Evolutionary conservation across 2,329 filamentous ascomycete species (phyloP).

Genomic region (Talaromyces verruculosus): DNA sequence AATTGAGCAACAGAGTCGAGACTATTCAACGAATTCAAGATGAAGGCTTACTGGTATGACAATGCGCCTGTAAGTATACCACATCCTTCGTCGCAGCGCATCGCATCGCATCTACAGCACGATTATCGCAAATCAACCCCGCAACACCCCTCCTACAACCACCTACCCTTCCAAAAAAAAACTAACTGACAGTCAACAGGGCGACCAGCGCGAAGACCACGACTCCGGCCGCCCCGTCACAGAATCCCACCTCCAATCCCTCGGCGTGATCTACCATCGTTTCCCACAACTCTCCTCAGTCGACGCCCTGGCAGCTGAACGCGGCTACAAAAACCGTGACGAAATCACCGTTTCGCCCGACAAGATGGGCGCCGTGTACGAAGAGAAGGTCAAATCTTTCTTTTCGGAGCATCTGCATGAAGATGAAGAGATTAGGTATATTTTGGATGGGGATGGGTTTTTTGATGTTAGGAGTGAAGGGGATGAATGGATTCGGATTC

Average conservation of each 20-base stretch:
- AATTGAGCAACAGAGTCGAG: too few relatives aligned
- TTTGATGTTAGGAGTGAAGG: conserved; percentile 84
- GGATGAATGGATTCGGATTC: conserved; percentile 87
- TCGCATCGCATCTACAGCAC: background rate
- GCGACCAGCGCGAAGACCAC: conserved; percentile 89
- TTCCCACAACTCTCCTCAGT: conserved; percentile 66
- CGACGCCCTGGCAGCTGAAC: conserved; percentile 69
- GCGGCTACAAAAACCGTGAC: conserved; percentile 92
- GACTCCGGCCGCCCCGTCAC: conserved; percentile 74
- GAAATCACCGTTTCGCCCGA: conserved; percentile 84
- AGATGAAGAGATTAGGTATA: conserved; percentile 97
- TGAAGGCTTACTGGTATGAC: conserved; percentile 73
- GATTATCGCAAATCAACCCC: conserved; percentile 4
- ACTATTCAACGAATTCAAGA: too few relatives aligned
- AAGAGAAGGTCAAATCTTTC: conserved; percentile 90
- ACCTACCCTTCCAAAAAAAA: background rate
- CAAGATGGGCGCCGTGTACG: conserved; percentile 82
- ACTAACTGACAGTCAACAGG: conserved; percentile 51
- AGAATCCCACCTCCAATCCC: conserved; percentile 63
- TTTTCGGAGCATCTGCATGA: conserved; percentile 96
- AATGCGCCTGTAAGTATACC: conserved; percentile 56
- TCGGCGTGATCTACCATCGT: conserved; percentile 79
- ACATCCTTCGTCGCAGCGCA: background rate
- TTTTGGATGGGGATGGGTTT: conserved; percentile 81
- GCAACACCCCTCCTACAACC: conserved; percentile 8